Evolutionary conservation across 2,329 filamentous ascomycete species (phyloP), one percentile per base, ranked within the genome.

Genomic region (Nemania abortiva): DNA sequence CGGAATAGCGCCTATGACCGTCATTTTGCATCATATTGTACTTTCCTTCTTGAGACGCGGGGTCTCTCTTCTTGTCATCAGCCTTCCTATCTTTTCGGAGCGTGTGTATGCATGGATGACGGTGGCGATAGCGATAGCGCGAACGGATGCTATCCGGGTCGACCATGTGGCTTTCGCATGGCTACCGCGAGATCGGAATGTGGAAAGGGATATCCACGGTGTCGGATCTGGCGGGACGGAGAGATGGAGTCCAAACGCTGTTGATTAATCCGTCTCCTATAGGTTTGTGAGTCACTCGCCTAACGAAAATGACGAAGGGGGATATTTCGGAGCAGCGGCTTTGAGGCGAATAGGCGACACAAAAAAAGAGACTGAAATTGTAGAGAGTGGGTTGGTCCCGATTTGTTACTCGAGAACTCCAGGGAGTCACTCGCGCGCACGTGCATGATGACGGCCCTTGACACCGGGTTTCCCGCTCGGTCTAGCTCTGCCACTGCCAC

Each of bases 381-480:
- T 5, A 5, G 24, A 27, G 5, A 45, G 20, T 52, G 47, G 45
- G 22, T 11, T 58, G n/a, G 47, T 63, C 34, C 45, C 67, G 49
- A 64, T 34, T 27, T 52, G 60, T 24, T 53, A 53, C 29, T 39
- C 22, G 45, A 39, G 53, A 50, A 18, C 18, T 6, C 10, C 29
- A n/a, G 11, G 24, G 7, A 56, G 53, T 49, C 52, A 29, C 6
- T 29, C 49, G 29, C 45, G 49, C n/a, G 29, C 27, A 24, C 3
- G 6, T 20, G 18, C 24, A 47, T 64, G 45, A 70, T 61, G 63
- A 42, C 34, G 34, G 18, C 6, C 50, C 49, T 64, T 64, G 57
- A 57, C 24, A 27, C 70, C 70, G 70, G 57, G 58, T 22, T 50
- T 31, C 29, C 63, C 37, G 37, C 63, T 69, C 63, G 58, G 55